Base-by-base conservation (phyloP, 2,329 filamentous ascomycete genomes). In the Botrytis elliptica region DNA sequence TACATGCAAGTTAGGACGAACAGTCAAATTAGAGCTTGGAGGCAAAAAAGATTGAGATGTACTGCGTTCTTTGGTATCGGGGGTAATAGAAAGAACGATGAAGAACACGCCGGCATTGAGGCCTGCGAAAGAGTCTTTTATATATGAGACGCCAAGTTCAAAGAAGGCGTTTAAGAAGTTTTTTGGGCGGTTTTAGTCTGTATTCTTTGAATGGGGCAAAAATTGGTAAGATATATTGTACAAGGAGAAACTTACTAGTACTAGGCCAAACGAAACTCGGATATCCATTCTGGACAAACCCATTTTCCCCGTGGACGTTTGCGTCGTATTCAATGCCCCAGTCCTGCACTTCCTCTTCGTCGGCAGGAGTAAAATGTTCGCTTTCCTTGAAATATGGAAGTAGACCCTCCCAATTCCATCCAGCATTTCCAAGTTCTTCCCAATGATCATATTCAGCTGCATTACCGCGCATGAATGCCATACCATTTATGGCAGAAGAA, bases 371-470 rank as follows among this genome's bases (percentile, higher is more conserved):
- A 38, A 33, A 69, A n/a, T 63, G 8, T 55, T 75, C 77, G 8
- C 71, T 69, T 79, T 84, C 84, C 36, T 81, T 82, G 16, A 73
- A 64, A 22, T 59, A 63, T 3, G 71, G 71, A 1, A 73, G 52
- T 0, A 73, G 36, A 5, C 14, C 78, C 8, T 82, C 76, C 78
- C 82, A 84, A 36, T 79, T 79, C 85, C 84, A 86, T 74, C 73
- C 81, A 9, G 25, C 10, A 64, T 84, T 85, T 0, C 83, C 84
- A 16, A 85, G 76, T 1, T 76, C 77, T 62, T 81, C 80, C 84
- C 84, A 86, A 1, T 80, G 77, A 68, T 85, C 77, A 65, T 84
- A 83, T 52, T 79, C 78, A 18, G 72, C 46, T 33, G 60, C 68
- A 22, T 73, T 72, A 6, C 73, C 73, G 8, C 78, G 75, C 70